These are phyloP conservation scores for Arachis stenosperma DNA, from an alignment of 306 rosid species.

Conservation along the genomic window DNA sequence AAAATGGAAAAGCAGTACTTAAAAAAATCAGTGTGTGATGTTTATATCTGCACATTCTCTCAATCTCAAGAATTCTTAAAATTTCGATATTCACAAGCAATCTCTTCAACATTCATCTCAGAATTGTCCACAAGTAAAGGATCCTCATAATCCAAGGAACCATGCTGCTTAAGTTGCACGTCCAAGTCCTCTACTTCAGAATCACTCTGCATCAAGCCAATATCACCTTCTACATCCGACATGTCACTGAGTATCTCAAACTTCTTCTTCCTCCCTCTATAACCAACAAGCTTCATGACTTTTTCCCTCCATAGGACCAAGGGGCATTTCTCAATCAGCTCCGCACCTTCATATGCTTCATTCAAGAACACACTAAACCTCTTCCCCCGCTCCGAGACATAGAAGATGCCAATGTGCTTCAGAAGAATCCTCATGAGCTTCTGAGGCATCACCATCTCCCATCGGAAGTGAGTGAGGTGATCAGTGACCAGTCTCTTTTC, in stretches of 20 bases:
- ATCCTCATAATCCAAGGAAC: conserved; percentile 43
- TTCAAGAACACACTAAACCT: conserved; percentile 80
- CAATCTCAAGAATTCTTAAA: neutral
- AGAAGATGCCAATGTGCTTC: conserved; percentile 84
- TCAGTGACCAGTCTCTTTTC: conserved; percentile 92
- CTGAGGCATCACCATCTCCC: conserved; percentile 88
- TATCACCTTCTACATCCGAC: conserved; percentile 61
- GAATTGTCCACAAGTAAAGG: conserved; percentile 40
- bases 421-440: conserved; percentile 87
- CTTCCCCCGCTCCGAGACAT: conserved; percentile 95
- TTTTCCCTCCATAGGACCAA: conserved; percentile 80
- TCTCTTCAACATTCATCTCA: conserved; percentile 66
- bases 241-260: conserved; percentile 55
- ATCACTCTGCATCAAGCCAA: conserved; percentile 35
- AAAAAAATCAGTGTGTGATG: conserved; percentile 5
- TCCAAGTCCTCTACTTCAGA: conserved; percentile 52
- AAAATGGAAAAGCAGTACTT: neutral
- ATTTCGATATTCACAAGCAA: conserved; percentile 45
- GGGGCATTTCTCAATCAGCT: conserved; percentile 79
- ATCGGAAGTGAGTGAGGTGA: conserved; percentile 87
- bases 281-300: conserved; percentile 53
- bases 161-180: conserved; percentile 47
- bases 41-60: conserved; percentile 6
- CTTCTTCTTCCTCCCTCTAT: conserved; percentile 74
- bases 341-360: conserved; percentile 76